These are phyloP conservation scores for Fallopia convolvulus DNA, from an alignment of 148 eudicot species.

Conservation along the genomic window DNA sequence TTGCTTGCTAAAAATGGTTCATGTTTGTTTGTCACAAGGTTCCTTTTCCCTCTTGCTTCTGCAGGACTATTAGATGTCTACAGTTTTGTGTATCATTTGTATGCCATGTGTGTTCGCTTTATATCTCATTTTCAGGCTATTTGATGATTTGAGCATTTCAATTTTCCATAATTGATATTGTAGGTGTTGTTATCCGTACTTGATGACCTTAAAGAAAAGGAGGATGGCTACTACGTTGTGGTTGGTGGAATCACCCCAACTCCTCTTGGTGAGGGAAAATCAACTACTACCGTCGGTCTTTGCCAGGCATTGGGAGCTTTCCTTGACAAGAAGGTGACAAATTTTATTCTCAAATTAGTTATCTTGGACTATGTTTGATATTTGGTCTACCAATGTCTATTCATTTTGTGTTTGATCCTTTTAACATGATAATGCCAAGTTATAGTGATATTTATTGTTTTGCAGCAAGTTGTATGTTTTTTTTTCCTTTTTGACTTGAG, in stretches of 20 bases:
- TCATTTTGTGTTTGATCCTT: neutral
- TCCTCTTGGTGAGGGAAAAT: slow-evolving; percentile 98
- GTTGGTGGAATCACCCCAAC: slow-evolving; percentile 99
- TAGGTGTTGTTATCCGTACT: slow-evolving; percentile 80
- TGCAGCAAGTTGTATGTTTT: neutral
- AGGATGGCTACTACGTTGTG: slow-evolving; percentile 89
- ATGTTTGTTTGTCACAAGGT: neutral
- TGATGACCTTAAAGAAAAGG: slow-evolving; percentile 58
- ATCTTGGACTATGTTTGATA: neutral
- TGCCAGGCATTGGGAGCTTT: slow-evolving; percentile 97
- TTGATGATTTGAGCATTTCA: neutral
- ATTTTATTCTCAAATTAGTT: neutral
- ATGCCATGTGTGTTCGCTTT: slow-evolving; percentile 3
- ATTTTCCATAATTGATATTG: neutral
- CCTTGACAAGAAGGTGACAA: slow-evolving; percentile 79
- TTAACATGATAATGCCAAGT: neutral
- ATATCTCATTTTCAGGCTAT: slow-evolving; percentile 8
- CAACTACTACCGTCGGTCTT: slow-evolving; percentile 96
- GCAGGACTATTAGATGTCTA: neutral
- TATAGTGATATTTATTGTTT: neutral
- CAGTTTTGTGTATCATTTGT: neutral
- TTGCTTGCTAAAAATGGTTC: neutral
- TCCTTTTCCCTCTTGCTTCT: neutral
- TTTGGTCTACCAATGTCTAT: neutral
- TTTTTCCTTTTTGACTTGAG: neutral